Conservation (phyloP, 768 basidiomycete species). For the Suillus ampliporus region DNA sequence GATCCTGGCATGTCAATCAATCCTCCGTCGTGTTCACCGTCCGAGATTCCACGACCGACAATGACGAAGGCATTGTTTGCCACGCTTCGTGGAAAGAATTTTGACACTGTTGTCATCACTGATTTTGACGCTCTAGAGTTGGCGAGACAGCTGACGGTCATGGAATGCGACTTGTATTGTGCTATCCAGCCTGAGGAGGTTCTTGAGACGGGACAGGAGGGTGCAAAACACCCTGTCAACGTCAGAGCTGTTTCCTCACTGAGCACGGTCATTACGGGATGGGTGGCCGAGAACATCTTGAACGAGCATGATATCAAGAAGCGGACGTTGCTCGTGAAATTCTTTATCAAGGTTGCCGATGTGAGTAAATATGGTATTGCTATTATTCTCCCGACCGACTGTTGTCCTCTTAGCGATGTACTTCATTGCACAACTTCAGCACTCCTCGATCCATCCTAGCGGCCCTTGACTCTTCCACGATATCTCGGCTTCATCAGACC, state of each 20-base stretch:
- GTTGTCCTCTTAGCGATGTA: constrained; percentile 71
- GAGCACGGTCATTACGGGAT: constrained; percentile 93
- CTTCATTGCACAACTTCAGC: constrained; percentile 85
- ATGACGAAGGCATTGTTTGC: constrained; percentile 82
- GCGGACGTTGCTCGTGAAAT: constrained; percentile 78
- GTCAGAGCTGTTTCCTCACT: constrained; percentile 86
- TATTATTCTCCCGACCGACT: constrained; percentile 16
- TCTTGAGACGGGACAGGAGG: constrained; percentile 80
- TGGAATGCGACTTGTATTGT: constrained; percentile 90
- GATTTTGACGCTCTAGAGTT: constrained; percentile 95
- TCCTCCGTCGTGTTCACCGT: constrained; percentile 54
- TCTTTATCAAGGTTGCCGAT: constrained; percentile 92
- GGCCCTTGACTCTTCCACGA: constrained; percentile 94
- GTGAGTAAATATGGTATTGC: constrained; percentile 51
- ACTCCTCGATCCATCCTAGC: constrained; percentile 92
- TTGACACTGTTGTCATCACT: constrained; percentile 66
- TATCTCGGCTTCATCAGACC: constrained; percentile 89
- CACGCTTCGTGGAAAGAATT: constrained; percentile 69
- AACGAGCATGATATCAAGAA: constrained; percentile 90
- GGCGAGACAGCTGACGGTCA: constrained; percentile 90
- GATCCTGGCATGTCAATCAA: constrained; percentile 80
- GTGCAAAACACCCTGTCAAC: constrained; percentile 64
- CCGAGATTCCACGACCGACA: constrained; percentile 84
- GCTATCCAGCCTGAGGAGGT: constrained; percentile 89
- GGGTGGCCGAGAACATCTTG: constrained; percentile 94